Base-by-base conservation (phyloP, 2,329 filamentous ascomycete genomes). In the Neurospora sp. region DNA sequence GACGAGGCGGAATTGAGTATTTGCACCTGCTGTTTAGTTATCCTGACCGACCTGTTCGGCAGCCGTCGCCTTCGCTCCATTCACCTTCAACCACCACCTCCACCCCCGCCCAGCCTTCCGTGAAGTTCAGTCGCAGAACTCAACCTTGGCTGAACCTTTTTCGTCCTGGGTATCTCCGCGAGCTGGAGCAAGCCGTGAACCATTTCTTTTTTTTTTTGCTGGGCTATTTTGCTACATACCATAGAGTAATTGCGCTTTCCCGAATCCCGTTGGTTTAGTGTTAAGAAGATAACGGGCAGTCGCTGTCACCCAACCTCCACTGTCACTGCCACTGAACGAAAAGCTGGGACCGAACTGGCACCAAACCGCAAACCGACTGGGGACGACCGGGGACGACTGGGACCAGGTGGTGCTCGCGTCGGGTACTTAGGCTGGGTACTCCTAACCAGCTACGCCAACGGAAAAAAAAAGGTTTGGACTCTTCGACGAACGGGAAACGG, bases 381-480 rank as follows among this genome's bases (percentile, higher is more conserved):
- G 52, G 52, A 62, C 52, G 23, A 62, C 52, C 28, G 52, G 52
- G 52, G 23, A 62, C 52, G 52, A 62, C 52, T 62, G 52, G 28
- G 52, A 62, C 52, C 52, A 62, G 52, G 52, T 62, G 52, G 52
- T 62, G 52, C 52, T 62, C 36, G 52, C 52, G 52, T 62, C 52
- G 52, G 52, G 52, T 62, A 62, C 68, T 33, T 52, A 28, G 67
- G 36, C 38, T 70, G 62, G 39, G 43, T 57, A 46, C 52, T 33
- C 40, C 69, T 52, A 36, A 40, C 69, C 62, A 46, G 43, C 65
- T 67, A 67, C 57, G 33, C 52, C 38, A 66, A 57, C 69, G 67
- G 69, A 62, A 39, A 40, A 66, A 66, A 69, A 71, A 73, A 73
- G 69, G 72, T 71, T 69, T 67, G 71, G 43, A 66, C 57, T 62